A percentile compares a stretch with the other conserved stretches of the same genome.
Conservation (phyloP, 306 rosid species). For the Comarum palustre region DNA sequence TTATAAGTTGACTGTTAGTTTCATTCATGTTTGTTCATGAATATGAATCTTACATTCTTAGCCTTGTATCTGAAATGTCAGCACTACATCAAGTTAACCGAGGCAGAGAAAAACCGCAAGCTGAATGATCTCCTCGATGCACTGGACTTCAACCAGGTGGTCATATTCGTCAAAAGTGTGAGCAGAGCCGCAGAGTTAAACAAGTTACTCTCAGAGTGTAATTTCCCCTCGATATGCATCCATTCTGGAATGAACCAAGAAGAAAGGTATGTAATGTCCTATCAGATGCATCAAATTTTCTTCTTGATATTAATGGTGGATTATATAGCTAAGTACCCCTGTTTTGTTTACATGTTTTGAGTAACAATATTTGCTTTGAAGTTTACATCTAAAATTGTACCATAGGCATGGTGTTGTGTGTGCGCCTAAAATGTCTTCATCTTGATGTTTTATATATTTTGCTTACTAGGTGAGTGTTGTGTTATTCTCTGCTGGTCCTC, state of each 20-base stretch:
- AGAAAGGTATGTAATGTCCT: conserved; percentile 61
- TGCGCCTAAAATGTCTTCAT: background rate
- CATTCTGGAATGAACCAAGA: conserved; percentile 99
- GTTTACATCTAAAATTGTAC: background rate
- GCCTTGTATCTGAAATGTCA: conserved; percentile 34
- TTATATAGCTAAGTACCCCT: background rate
- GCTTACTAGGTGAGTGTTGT: background rate
- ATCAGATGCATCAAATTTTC: background rate
- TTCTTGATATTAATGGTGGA: background rate
- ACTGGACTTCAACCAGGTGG: conserved; percentile 93
- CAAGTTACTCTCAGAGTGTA: conserved; percentile 92
- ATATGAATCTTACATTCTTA: conserved; percentile 31
- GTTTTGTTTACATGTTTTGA: no score
- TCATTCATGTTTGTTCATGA: background rate
- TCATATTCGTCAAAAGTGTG: conserved; percentile 94
- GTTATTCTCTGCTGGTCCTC: no score
- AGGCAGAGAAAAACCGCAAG: conserved; percentile 93
- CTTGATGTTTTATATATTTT: background rate
- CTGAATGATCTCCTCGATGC: conserved; percentile 98
- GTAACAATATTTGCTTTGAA: background rate
- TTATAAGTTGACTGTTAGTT: background rate
- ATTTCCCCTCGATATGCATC: conserved; percentile 95
- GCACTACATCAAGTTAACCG: conserved; percentile 99
- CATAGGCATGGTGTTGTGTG: background rate
- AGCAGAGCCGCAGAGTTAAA: conserved; percentile 97